Conservation (phyloP, 805 yeast genomes). For the Pichia thaimueangensis region DNA sequence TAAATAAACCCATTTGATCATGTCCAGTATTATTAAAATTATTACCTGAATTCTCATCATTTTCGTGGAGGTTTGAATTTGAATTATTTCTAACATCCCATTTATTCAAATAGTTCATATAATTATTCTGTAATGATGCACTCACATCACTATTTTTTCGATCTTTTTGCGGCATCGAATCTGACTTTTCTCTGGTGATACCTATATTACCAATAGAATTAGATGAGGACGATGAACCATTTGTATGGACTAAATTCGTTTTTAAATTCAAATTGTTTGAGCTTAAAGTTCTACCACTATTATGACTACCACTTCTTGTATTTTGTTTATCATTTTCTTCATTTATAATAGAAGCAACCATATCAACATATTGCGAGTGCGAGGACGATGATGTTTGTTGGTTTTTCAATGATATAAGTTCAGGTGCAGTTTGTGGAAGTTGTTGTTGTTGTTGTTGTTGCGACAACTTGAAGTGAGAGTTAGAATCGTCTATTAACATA, state of each 20-base stretch:
- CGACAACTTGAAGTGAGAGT: neutral
- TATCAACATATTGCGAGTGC: conserved; percentile 12
- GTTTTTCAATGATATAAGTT: neutral
- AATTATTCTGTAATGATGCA: neutral
- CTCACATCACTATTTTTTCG: neutral
- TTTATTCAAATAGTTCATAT: neutral
- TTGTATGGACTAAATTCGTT: neutral
- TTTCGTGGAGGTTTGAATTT: neutral
- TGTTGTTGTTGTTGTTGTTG: conserved; percentile 3
- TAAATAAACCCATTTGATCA: neutral
- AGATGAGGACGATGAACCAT: neutral
- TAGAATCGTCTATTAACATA: neutral
- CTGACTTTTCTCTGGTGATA: conserved; percentile 6
- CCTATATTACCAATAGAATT: conserved; percentile 9
- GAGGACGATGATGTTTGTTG: conserved; percentile 1
- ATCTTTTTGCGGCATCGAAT: neutral
- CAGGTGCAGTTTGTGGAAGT: conserved; percentile 10
- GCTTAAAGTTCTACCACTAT: too few relatives aligned
- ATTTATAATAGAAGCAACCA: conserved; percentile 14
- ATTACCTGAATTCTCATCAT: neutral
- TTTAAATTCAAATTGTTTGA: too few relatives aligned
- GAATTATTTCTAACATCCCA: neutral
- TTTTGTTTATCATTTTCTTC: conserved; percentile 3
- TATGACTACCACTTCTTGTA: too few relatives aligned
- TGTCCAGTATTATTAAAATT: neutral